A percentile compares a stretch with the other conserved stretches of the same genome.
These are phyloP conservation scores for Trifolium fragiferum DNA, from an alignment of 306 rosid genomes.

Conservation along the genomic window DNA sequence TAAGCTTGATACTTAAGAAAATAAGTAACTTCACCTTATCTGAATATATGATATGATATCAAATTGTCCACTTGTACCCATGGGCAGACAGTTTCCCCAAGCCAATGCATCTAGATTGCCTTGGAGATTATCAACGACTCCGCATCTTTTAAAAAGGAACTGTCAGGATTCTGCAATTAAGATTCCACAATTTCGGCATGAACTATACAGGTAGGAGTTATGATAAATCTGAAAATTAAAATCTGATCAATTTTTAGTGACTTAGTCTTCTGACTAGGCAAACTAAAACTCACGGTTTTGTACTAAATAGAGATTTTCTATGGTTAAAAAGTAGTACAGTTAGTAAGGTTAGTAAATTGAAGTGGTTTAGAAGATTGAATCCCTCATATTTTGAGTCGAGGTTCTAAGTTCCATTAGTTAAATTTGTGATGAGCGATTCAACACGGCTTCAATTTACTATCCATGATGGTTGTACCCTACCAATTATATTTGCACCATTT, in stretches of 20 bases:
- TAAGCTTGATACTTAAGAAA: no score
- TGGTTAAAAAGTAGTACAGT: neutral
- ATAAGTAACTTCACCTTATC: no score
- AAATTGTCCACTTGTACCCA: constrained; percentile 83
- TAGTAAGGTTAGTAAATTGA: neutral
- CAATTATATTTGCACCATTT: neutral
- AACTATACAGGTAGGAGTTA: constrained; percentile 24
- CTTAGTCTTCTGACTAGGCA: no score
- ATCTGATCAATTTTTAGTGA: no score
- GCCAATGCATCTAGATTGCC: constrained; percentile 82
- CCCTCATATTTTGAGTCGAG: neutral
- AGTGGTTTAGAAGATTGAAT: neutral
- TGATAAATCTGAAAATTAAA: no score
- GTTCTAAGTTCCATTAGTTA: neutral
- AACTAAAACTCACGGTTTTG: constrained; percentile 29
- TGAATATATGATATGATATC: constrained; percentile 74
- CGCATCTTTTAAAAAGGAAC: constrained; percentile 83
- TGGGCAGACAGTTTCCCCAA: constrained; percentile 80
- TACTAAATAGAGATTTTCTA: neutral
- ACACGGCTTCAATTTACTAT: neutral
- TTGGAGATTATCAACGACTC: constrained; percentile 63
- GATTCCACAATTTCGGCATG: constrained; percentile 43
- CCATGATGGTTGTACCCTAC: neutral
- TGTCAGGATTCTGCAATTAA: constrained; percentile 79
- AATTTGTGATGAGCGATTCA: neutral